Evolutionary conservation across 176 grass and related monocot species (phyloP).

Genomic region (Phragmites australis): DNA sequence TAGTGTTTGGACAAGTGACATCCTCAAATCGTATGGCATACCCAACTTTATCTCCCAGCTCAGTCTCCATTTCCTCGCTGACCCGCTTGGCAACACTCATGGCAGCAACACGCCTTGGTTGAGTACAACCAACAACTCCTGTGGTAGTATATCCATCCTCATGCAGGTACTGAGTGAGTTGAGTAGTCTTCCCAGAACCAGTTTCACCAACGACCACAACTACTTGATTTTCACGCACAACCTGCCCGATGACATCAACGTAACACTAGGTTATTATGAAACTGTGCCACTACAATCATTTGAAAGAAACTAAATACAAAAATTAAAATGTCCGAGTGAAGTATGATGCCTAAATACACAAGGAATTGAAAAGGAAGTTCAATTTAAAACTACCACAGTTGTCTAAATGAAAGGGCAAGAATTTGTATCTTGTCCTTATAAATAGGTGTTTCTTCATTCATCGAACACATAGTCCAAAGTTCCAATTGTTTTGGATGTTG

Average conservation of each 20-base stretch:
- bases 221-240: conserved; percentile 98
- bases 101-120: conserved; percentile 98
- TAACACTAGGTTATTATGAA: conserved; percentile 7
- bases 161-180: conserved; percentile 93
- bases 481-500: not conserved
- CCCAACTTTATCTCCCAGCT: conserved; percentile 87
- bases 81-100: conserved; percentile 99
- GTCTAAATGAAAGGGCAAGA: not conserved
- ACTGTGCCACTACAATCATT: not conserved
- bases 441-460: not conserved
- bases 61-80: conserved; percentile 98
- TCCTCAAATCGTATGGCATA: conserved; percentile 98
- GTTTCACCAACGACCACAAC: conserved; percentile 95
- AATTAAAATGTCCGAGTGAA: not conserved
- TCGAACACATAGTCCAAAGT: conserved; percentile 10
- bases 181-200: conserved; percentile 97
- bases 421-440: conserved; percentile 8
- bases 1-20: conserved; percentile 76
- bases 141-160: conserved; percentile 90
- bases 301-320: conserved; percentile 20
- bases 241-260: conserved; percentile 49
- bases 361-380: not conserved
- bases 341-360: conserved; percentile 5
- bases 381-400: conserved; percentile 13
- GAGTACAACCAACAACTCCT: conserved; percentile 89